A percentile compares a stretch with the other conserved stretches of the same genome.
Conservation (phyloP, 1,139 yeast genomes). For the Yarrowia galli region DNA sequence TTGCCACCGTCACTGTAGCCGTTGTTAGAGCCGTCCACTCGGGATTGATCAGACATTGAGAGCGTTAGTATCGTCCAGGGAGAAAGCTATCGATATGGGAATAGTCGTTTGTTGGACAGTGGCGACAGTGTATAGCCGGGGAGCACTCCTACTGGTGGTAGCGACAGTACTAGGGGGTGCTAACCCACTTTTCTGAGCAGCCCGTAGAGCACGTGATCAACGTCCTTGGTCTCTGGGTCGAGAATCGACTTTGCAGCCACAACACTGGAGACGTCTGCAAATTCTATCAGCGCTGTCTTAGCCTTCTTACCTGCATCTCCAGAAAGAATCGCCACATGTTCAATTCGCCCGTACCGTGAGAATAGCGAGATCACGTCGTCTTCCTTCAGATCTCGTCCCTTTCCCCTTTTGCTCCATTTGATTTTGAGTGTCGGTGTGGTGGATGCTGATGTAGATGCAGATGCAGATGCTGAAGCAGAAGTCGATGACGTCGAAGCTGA, state of each 20-base stretch:
- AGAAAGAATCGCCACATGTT: conserved; percentile 20
- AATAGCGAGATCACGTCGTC: conserved; percentile 13
- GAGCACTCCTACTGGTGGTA: no score
- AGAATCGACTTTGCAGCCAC: conserved; percentile 27
- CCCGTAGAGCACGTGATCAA: conserved; percentile 11
- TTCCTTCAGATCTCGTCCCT: conserved; percentile 28
- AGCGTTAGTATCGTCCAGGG: no score
- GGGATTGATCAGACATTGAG: no score
- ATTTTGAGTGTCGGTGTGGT: conserved; percentile 22
- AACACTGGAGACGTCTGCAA: conserved; percentile 6
- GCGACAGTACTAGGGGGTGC: no score
- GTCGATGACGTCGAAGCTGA: not conserved
- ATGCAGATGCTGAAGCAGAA: not conserved
- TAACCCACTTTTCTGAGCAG: conserved; percentile 23
- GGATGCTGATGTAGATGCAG: not conserved
- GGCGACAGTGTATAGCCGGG: no score
- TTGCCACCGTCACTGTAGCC: no score
- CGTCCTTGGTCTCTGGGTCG: not conserved
- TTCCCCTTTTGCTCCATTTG: conserved; percentile 28
- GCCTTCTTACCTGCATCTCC: conserved; percentile 19
- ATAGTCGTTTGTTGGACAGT: no score
- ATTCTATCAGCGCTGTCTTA: conserved; percentile 27
- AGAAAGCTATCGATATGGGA: no score
- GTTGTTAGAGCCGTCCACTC: no score
- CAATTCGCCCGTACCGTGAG: conserved; percentile 18